phyloP scores from a whole-genome alignment of 257 asterid species.

The Oldenlandia corymbosa region DNA sequence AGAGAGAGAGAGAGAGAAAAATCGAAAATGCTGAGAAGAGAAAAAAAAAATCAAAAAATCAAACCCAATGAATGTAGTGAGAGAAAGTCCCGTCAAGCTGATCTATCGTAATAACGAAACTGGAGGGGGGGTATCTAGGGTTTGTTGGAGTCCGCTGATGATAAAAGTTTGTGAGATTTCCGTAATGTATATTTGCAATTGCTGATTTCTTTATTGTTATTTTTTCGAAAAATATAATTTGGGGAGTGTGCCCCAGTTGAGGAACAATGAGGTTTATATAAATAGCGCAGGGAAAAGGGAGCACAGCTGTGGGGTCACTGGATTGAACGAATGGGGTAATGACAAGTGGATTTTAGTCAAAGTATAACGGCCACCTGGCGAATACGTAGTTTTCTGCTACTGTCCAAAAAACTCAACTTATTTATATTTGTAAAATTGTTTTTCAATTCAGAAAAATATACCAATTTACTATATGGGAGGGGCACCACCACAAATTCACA shows the following conservation, averaged over 20 bases:
- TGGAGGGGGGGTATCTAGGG: no score
- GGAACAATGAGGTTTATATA: conserved; percentile 9
- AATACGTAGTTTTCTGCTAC: neutral
- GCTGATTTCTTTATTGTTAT: no score
- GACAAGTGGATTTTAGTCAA: conserved; percentile 25
- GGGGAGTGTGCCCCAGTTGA: conserved; percentile 15
- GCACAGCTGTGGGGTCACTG: conserved; percentile 12
- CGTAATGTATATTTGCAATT: no score
- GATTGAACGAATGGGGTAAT: conserved; percentile 13
- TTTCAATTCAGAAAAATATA: no score
- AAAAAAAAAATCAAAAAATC: neutral
- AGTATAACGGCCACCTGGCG: conserved; percentile 22
- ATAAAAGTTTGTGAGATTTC: no score
- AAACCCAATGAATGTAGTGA: neutral
- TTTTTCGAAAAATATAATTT: neutral
- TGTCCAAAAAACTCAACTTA: conserved; percentile 8
- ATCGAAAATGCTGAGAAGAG: neutral
- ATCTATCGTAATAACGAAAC: no score
- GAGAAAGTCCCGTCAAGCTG: neutral
- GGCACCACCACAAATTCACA: no score
- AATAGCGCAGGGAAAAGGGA: conserved; percentile 16
- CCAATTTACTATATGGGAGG: no score
- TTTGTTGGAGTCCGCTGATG: no score
- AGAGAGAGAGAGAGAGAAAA: conserved; percentile 5
- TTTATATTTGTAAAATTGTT: no score